Evolutionary conservation across 495 filamentous ascomycete genomes (phyloP).

Genomic region (Penicillium pancosmium): DNA sequence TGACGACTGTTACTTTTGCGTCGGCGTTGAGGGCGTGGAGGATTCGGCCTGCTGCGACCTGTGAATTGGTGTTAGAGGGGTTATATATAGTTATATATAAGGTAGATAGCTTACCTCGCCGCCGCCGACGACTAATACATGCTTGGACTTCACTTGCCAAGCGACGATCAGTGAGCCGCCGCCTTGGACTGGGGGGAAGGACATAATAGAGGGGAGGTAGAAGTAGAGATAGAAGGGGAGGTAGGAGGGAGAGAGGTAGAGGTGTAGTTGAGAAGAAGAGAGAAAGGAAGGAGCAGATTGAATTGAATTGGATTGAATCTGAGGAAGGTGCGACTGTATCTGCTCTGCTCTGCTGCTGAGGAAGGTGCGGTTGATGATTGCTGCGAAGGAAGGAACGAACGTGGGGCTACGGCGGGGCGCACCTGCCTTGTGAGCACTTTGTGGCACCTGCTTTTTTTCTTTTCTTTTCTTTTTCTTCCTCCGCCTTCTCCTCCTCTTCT

Average conservation of each 20-base stretch:
- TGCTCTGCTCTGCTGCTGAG: neutral
- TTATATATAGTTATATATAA: neutral
- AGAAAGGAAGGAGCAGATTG: neutral
- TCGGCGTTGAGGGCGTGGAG: slow-evolving; percentile 92
- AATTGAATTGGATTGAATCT: neutral
- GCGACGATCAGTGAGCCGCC: slow-evolving; percentile 92
- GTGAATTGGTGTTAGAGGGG: neutral
- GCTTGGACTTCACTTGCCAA: slow-evolving; percentile 87
- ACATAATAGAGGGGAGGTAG: slow-evolving; percentile 22
- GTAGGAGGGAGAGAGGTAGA: neutral
- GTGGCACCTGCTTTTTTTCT: slow-evolving; percentile 9
- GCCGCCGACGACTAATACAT: slow-evolving; percentile 85
- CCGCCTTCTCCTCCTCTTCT: slow-evolving; percentile 13
- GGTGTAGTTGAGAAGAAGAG: neutral
- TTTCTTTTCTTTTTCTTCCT: slow-evolving; percentile 26
- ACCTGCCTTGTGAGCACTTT: slow-evolving; percentile 19
- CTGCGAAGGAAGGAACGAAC: slow-evolving; percentile 12
- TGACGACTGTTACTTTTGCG: slow-evolving; percentile 83
- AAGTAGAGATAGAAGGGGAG: neutral
- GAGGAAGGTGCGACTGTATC: slow-evolving; percentile 1
- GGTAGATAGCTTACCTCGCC: slow-evolving; percentile 68
- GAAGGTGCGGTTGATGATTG: neutral
- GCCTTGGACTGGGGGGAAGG: slow-evolving; percentile 80
- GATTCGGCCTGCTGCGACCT: slow-evolving; percentile 96
- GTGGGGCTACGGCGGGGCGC: slow-evolving; percentile 27